Conservation (phyloP, 2,329 filamentous ascomycete genomes). For the Hypoxylon sp. region DNA sequence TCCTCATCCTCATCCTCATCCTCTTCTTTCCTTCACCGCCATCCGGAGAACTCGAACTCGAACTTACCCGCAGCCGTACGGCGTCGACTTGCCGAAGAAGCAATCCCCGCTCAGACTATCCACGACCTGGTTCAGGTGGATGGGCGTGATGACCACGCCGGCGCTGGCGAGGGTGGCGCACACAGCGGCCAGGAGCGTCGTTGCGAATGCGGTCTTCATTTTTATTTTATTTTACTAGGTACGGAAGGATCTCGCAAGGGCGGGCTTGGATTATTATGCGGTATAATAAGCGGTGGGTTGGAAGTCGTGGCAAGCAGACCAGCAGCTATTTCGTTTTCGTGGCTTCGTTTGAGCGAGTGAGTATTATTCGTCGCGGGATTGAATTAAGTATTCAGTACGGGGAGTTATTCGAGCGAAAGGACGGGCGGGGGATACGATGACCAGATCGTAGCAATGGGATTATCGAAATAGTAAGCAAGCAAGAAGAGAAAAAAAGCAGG, state of each 20-base stretch:
- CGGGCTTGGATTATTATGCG: neutral
- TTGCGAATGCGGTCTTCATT: slow-evolving; percentile 60
- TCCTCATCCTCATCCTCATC: no score
- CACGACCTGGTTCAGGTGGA: slow-evolving; percentile 67
- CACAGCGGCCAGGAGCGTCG: slow-evolving; percentile 61
- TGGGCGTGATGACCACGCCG: slow-evolving; percentile 70
- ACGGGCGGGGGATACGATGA: slow-evolving; percentile 26
- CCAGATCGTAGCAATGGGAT: slow-evolving; percentile 33
- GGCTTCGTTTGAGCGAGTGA: neutral
- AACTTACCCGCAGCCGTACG: slow-evolving; percentile 70
- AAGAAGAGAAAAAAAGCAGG: slow-evolving; percentile 5
- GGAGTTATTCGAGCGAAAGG: neutral
- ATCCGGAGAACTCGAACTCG: neutral
- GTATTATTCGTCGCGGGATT: slow-evolving; percentile 9
- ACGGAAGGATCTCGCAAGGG: neutral
- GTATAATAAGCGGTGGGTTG: neutral
- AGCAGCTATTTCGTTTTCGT: slow-evolving; percentile 16
- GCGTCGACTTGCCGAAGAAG: slow-evolving; percentile 70
- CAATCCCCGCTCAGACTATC: slow-evolving; percentile 65
- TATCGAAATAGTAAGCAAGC: slow-evolving; percentile 27
- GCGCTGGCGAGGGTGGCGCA: slow-evolving; percentile 65
- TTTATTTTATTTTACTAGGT: slow-evolving; percentile 40
- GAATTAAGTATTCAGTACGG: neutral
- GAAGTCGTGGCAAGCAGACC: slow-evolving; percentile 14
- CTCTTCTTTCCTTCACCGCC: neutral